Evolutionary conservation across 2,329 filamentous ascomycete genomes (phyloP).

Genomic region (Decorospora gaudefroyi): DNA sequence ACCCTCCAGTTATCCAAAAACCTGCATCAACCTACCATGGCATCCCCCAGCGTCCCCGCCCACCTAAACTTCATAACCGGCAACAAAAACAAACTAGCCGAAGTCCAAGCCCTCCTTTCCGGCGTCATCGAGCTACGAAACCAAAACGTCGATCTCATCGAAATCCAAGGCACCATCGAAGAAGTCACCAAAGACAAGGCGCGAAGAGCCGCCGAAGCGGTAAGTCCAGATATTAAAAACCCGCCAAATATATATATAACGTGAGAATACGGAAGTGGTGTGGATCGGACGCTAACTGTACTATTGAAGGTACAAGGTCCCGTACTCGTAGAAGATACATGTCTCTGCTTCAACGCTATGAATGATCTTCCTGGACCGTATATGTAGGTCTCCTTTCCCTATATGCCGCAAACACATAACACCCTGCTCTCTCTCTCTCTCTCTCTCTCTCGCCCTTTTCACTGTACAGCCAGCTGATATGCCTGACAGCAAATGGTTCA

Average conservation of each 20-base stretch:
- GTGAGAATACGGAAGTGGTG: too few relatives aligned
- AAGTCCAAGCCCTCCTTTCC: conserved; percentile 81
- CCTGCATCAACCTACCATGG: conserved; percentile 9
- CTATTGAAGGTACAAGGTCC: conserved; percentile 76
- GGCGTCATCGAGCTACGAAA: conserved; percentile 72
- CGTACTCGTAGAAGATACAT: conserved; percentile 94
- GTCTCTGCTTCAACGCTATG: conserved; percentile 87
- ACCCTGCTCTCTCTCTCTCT: neutral
- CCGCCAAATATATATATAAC: too few relatives aligned
- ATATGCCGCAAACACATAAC: neutral
- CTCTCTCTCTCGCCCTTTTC: neutral
- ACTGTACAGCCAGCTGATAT: neutral
- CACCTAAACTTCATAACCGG: conserved; percentile 92
- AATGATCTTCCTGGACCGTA: conserved; percentile 93
- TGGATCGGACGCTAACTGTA: too few relatives aligned
- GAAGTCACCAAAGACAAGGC: conserved; percentile 91
- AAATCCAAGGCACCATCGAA: conserved; percentile 90
- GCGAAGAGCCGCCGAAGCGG: conserved; percentile 74
- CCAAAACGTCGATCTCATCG: conserved; percentile 77
- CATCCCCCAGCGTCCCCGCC: conserved; percentile 42
- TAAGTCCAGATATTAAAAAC: conserved; percentile 59
- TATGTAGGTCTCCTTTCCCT: conserved; percentile 66
- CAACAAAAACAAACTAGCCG: conserved; percentile 89
- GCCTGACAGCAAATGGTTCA: conserved; percentile 84
- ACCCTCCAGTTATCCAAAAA: neutral